phyloP scores from a whole-genome alignment of 2,329 filamentous ascomycete genomes.

The Arthrobotrys conoides region DNA sequence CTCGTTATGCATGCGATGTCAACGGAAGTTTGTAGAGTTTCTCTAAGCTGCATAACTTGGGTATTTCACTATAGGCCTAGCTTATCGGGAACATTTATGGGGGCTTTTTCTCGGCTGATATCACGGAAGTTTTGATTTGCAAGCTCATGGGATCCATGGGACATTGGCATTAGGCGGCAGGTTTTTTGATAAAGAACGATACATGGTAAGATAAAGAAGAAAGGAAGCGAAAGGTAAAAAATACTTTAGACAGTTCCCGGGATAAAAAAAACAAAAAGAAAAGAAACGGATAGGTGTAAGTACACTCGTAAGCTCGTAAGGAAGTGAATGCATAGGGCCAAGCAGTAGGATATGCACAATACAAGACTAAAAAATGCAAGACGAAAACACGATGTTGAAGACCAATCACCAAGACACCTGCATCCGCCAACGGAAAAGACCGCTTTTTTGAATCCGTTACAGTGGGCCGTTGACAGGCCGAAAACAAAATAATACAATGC shows the following conservation, averaged over 20 bases:
- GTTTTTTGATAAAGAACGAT: constrained; percentile 25
- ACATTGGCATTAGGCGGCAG: constrained; percentile 31
- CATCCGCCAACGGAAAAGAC: constrained; percentile 54
- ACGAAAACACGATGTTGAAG: constrained; percentile 21
- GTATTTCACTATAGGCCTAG: too few species aligned
- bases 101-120: constrained; percentile 42
- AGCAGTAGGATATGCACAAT: constrained; percentile 15
- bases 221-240: neutral
- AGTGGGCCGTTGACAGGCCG: constrained; percentile 21
- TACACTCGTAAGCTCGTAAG: constrained; percentile 31
- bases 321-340: constrained; percentile 23
- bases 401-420: constrained; percentile 50
- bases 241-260: constrained; percentile 15
- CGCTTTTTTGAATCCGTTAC: constrained; percentile 43
- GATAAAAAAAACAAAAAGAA: constrained; percentile 15
- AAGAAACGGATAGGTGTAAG: constrained; percentile 6
- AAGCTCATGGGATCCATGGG: constrained; percentile 40
- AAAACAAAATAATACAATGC: constrained; percentile 37
- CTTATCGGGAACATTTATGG: neutral
- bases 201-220: neutral
- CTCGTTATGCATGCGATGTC: neutral
- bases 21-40: constrained; percentile 16
- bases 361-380: constrained; percentile 22
- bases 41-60: neutral
- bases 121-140: constrained; percentile 44